These are phyloP conservation scores for Helichrysum umbraculigerum DNA, from an alignment of 129 eudicot genomes.

Conservation along the genomic window DNA sequence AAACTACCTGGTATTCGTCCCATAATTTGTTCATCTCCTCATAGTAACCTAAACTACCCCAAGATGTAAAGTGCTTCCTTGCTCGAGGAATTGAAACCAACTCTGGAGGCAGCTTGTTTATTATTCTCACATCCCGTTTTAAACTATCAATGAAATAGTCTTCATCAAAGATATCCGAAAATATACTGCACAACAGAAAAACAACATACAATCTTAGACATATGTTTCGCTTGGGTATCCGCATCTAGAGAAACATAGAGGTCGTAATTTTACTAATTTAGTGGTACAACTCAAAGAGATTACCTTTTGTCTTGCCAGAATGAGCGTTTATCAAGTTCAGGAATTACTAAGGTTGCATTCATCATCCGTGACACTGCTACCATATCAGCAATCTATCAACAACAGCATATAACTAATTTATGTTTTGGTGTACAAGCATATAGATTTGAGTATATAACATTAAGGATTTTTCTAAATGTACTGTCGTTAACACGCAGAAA, in stretches of 20 bases:
- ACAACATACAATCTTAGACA: constrained; percentile 21
- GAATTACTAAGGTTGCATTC: constrained; percentile 96
- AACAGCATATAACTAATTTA: background rate
- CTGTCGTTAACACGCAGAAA: too few species aligned
- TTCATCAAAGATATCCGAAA: constrained; percentile 87
- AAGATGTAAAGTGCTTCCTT: constrained; percentile 89
- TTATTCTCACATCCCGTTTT: constrained; percentile 67
- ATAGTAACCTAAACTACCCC: constrained; percentile 87
- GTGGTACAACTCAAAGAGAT: constrained; percentile 2
- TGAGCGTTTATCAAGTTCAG: constrained; percentile 88
- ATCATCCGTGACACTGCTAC: constrained; percentile 84
- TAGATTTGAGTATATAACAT: background rate
- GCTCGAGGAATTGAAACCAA: constrained; percentile 69
- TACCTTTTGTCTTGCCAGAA: constrained; percentile 97
- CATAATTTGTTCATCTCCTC: constrained; percentile 78
- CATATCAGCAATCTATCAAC: constrained; percentile 87
- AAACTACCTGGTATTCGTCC: constrained; percentile 65
- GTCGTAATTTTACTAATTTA: background rate
- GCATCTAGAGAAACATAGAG: constrained; percentile 13
- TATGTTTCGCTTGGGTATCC: background rate
- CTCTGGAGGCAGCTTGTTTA: constrained; percentile 81
- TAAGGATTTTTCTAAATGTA: too few species aligned
- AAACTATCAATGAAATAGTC: constrained; percentile 69
- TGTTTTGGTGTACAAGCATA: background rate
- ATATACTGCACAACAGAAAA: constrained; percentile 57